phyloP scores from a whole-genome alignment of 2,329 filamentous ascomycete genomes.

The Plenodomus biglobosus region DNA sequence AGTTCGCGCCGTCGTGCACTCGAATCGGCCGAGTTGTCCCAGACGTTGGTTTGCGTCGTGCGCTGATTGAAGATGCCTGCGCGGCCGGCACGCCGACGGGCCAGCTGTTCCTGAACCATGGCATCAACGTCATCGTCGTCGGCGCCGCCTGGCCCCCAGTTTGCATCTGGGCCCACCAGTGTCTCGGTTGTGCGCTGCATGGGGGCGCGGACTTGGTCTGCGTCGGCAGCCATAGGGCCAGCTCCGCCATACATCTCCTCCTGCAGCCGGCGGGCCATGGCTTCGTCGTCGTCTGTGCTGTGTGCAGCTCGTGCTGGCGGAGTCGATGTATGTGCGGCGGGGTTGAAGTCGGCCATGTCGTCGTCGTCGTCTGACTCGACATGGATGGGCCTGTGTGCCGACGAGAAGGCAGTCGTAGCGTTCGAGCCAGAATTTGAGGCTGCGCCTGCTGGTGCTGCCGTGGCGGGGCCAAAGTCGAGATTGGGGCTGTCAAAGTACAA shows the following conservation, averaged over 20 bases:
- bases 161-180: slow-evolving; percentile 71
- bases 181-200: slow-evolving; percentile 92
- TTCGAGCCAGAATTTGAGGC: slow-evolving; percentile 13
- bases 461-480: slow-evolving; percentile 54
- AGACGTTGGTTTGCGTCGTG: slow-evolving; percentile 56
- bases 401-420: slow-evolving; percentile 36
- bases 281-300: slow-evolving; percentile 80
- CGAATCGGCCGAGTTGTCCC: slow-evolving; percentile 56
- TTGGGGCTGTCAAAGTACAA: slow-evolving; percentile 90
- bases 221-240: slow-evolving; percentile 43
- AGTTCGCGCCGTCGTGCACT: slow-evolving; percentile 55
- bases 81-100: slow-evolving; percentile 49
- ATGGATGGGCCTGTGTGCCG: slow-evolving; percentile 62
- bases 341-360: slow-evolving; percentile 58
- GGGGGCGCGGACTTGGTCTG: slow-evolving; percentile 76
- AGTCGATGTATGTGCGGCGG: slow-evolving; percentile 34
- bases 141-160: slow-evolving; percentile 50
- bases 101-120: slow-evolving; percentile 66
- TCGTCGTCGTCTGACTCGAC: slow-evolving; percentile 79
- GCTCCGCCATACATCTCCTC: slow-evolving; percentile 78
- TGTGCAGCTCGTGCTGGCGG: slow-evolving; percentile 23
- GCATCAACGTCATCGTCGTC: slow-evolving; percentile 60
- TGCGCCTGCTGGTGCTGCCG: slow-evolving; percentile 41
- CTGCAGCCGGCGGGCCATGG: slow-evolving; percentile 87
- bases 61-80: slow-evolving; percentile 73